Percentiles rank a stretch among this genome's conserved stretches.
Conservation (phyloP, 2,329 filamentous ascomycete genomes). For the Scolecobasidium constrictum region DNA sequence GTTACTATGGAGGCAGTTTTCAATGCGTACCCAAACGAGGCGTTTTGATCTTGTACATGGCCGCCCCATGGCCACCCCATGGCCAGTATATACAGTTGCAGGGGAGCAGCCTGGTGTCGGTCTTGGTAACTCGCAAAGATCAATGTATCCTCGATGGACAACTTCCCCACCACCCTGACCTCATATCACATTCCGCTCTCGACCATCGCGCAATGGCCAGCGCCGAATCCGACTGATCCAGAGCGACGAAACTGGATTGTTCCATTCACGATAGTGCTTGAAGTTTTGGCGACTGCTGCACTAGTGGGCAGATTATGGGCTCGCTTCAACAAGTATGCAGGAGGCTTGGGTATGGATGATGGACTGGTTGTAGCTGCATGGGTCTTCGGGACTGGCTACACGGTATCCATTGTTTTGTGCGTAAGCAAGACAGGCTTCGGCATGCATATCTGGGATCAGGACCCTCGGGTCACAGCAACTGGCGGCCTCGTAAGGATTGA, state of each 20-base stretch:
- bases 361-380: slow-evolving; percentile 4
- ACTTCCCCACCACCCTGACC: no score
- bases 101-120: no score
- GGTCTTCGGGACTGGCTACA: slow-evolving; percentile 3
- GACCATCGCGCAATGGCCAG: slow-evolving; percentile 8
- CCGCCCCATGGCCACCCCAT: no score
- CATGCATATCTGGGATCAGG: slow-evolving; percentile 6
- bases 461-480: no score
- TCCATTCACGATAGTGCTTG: slow-evolving; percentile 4
- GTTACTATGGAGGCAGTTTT: no score
- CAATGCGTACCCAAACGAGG: no score
- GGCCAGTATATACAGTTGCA: no score
- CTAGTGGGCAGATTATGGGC: slow-evolving; percentile 1
- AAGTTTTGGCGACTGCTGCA: background rate
- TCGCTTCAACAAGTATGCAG: slow-evolving; percentile 1
- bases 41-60: no score
- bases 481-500: background rate
- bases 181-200: slow-evolving; percentile 10
- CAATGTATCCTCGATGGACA: no score
- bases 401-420: background rate
- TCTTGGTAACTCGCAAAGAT: no score
- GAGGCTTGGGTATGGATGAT: slow-evolving; percentile 5
- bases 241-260: background rate
- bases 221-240: slow-evolving; percentile 5
- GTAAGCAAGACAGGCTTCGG: background rate